Percentiles rank a stretch among this genome's conserved stretches.
Conservation (phyloP, 2,329 filamentous ascomycete species). For the Thielaviopsis musarum region DNA sequence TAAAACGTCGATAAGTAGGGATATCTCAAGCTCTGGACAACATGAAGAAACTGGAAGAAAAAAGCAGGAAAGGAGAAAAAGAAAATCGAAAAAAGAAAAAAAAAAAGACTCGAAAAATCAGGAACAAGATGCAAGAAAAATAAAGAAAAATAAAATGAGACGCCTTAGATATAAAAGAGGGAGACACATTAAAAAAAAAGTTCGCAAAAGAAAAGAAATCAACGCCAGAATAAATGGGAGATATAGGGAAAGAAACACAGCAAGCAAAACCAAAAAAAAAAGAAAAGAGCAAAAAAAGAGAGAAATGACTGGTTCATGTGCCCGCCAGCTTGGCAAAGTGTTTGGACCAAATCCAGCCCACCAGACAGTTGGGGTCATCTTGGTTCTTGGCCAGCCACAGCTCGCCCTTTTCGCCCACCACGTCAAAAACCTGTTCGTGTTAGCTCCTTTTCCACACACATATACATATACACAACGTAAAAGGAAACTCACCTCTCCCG, state of each 20-base stretch:
- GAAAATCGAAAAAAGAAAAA: neutral
- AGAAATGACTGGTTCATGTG: conserved; percentile 18
- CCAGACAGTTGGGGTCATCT: conserved; percentile 60
- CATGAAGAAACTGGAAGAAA: neutral
- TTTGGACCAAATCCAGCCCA: conserved; percentile 99
- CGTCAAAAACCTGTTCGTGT: conserved; percentile 52
- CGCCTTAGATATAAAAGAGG: neutral
- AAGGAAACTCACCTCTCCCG: conserved; percentile 55
- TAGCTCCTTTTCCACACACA: neutral
- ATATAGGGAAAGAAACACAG: conserved; percentile 4
- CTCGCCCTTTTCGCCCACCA: conserved; percentile 93
- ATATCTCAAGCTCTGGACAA: neutral
- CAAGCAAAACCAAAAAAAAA: neutral
- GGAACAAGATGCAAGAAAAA: neutral
- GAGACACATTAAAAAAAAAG: conserved; percentile 10
- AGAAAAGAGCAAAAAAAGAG: conserved; percentile 1
- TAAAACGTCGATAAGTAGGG: neutral
- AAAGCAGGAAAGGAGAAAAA: too few relatives aligned
- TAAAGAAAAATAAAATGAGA: neutral
- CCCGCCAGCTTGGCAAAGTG: conserved; percentile 66
- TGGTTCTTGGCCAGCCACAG: conserved; percentile 96
- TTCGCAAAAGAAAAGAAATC: conserved; percentile 2
- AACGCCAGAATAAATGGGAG: neutral
- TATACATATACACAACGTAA: neutral
- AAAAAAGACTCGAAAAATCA: neutral